Evolutionary conservation across 768 basidiomycete species (phyloP).

Genomic region (Coprinellus aureogranulatus): DNA sequence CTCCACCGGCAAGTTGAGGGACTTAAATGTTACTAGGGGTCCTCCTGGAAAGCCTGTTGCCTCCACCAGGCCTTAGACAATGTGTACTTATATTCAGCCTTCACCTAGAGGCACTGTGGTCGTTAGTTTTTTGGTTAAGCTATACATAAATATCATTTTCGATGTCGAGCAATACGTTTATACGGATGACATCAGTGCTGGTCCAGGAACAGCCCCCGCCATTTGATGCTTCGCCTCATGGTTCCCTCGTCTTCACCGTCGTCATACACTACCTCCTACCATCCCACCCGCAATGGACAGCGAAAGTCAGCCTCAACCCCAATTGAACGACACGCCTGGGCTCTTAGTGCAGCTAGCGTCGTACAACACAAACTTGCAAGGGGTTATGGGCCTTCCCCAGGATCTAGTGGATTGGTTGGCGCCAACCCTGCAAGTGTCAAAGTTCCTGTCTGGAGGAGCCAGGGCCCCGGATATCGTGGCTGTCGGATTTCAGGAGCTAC

Average conservation of each 20-base stretch:
- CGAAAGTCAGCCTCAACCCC: not conserved
- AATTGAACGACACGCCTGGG: slow-evolving; percentile 18
- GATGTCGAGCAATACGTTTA: too few relatives aligned
- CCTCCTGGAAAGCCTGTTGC: slow-evolving; percentile 17
- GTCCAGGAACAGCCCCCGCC: too few relatives aligned
- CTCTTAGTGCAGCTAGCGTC: slow-evolving; percentile 78
- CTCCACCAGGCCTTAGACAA: too few relatives aligned
- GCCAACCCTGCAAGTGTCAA: slow-evolving; percentile 75
- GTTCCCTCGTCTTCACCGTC: not conserved
- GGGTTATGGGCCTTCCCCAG: slow-evolving; percentile 67
- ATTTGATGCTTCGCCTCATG: too few relatives aligned
- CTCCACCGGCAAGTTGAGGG: slow-evolving; percentile 53
- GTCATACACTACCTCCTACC: not conserved
- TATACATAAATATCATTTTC: too few relatives aligned
- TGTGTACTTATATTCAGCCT: too few relatives aligned
- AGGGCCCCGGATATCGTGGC: slow-evolving; percentile 83
- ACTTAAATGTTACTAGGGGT: slow-evolving; percentile 49
- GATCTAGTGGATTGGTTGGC: slow-evolving; percentile 91
- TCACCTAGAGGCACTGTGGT: too few relatives aligned
- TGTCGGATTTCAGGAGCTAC: slow-evolving; percentile 90
- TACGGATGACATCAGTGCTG: too few relatives aligned
- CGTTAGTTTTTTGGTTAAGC: too few relatives aligned
- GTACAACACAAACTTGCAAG: slow-evolving; percentile 91
- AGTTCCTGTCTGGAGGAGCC: slow-evolving; percentile 59
- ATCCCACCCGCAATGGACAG: not conserved